phyloP scores from a whole-genome alignment of 1,139 yeast genomes.

The Blastobotrys petasosporus region DNA sequence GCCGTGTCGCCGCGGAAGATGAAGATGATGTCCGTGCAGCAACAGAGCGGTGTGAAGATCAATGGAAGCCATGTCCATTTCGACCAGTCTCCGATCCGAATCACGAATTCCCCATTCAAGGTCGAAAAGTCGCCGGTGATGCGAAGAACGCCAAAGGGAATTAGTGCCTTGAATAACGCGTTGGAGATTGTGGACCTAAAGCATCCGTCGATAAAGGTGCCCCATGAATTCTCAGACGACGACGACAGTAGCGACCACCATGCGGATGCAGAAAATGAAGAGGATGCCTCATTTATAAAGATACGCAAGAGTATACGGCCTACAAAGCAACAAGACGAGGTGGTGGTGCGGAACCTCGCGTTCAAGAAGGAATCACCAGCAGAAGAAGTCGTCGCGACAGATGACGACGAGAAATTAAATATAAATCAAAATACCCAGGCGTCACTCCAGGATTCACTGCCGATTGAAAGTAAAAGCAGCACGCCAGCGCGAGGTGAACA shows the following conservation, averaged over 20 bases:
- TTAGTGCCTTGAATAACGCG: not conserved
- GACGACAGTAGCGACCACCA: too few species aligned
- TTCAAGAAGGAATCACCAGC: too few species aligned
- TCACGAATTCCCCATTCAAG: constrained; percentile 1
- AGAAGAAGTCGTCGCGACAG: not conserved
- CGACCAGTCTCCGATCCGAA: constrained; percentile 5
- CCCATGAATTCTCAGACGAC: not conserved
- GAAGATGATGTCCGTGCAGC: constrained; percentile 22
- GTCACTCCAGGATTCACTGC: too few species aligned
- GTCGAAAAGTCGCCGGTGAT: constrained; percentile 1
- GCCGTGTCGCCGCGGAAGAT: constrained; percentile 31
- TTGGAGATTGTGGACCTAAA: not conserved
- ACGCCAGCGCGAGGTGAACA: not conserved
- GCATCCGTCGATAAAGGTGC: not conserved
- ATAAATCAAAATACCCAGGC: not conserved
- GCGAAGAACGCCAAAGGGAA: not conserved
- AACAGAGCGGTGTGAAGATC: constrained; percentile 8
- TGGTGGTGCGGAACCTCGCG: not conserved
- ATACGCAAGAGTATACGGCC: constrained; percentile 1
- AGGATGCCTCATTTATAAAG: constrained; percentile 1
- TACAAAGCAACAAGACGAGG: not conserved
- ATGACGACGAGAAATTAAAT: not conserved
- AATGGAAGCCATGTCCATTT: constrained; percentile 15
- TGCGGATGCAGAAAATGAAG: not conserved
- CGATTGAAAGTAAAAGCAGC: too few species aligned